Conservation (phyloP, 2,329 filamentous ascomycete species). For the Raffaelea arxii region DNA sequence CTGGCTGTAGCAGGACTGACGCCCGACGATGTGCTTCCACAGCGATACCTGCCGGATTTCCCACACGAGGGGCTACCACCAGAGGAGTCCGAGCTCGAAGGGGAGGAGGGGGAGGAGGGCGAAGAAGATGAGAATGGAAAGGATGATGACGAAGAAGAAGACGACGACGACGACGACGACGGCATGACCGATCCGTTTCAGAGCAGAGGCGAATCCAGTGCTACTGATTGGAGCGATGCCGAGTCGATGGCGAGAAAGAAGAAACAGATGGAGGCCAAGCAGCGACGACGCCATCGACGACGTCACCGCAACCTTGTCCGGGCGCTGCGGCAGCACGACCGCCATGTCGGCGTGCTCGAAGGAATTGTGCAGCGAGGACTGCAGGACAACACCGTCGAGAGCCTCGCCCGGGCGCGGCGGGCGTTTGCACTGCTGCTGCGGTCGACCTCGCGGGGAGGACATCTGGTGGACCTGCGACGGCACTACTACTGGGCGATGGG, state of each 20-base stretch:
- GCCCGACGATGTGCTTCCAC: slow-evolving; percentile 33
- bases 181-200: slow-evolving; percentile 1
- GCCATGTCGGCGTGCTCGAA: slow-evolving; percentile 57
- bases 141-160: not conserved
- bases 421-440: slow-evolving; percentile 67
- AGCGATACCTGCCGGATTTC: slow-evolving; percentile 30
- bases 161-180: not conserved
- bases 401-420: slow-evolving; percentile 56
- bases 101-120: slow-evolving; percentile 7
- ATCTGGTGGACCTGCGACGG: slow-evolving; percentile 58
- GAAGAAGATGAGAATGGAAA: slow-evolving; percentile 12
- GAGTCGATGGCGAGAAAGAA: not conserved
- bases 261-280: not conserved
- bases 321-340: slow-evolving; percentile 16
- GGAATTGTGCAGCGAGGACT: slow-evolving; percentile 65
- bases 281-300: not conserved
- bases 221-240: too few species aligned
- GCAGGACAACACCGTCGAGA: slow-evolving; percentile 29
- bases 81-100: slow-evolving; percentile 1
- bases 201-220: too few species aligned
- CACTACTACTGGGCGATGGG: slow-evolving; percentile 73
- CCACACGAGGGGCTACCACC: slow-evolving; percentile 37
- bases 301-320: slow-evolving; percentile 25
- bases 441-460: slow-evolving; percentile 36
- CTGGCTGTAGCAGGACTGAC: slow-evolving; percentile 43